A percentile compares a stretch with the other conserved stretches of the same genome.
phyloP scores from a whole-genome alignment of 2,329 filamentous ascomycete genomes.

The Xylaria sp. region DNA sequence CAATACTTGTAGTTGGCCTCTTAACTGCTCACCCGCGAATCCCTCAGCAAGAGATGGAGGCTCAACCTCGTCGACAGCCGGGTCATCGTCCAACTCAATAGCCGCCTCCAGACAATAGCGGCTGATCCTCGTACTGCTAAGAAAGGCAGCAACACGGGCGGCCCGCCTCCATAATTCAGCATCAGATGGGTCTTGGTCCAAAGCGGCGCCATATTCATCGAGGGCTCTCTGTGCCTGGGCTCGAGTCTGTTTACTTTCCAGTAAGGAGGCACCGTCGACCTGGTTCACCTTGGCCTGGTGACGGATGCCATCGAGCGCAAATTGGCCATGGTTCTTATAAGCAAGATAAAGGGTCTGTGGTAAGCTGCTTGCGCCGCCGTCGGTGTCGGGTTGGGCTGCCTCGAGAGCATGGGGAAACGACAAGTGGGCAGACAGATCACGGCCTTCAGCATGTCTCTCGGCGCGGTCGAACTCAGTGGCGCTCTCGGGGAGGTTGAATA shows the following conservation, averaged over 20 bases:
- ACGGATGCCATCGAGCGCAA: conserved; percentile 79
- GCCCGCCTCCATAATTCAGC: conserved; percentile 72
- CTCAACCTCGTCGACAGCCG: conserved; percentile 68
- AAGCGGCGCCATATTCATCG: conserved; percentile 65
- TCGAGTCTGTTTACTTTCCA: conserved; percentile 53
- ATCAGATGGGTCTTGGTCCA: conserved; percentile 74
- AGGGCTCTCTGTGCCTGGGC: conserved; percentile 59
- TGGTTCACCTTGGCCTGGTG: conserved; percentile 55
- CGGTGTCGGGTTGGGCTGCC: conserved; percentile 69
- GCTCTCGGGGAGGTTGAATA: conserved; percentile 91
- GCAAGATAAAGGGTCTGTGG: conserved; percentile 91
- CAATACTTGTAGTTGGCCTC: conserved; percentile 63
- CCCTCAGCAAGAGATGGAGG: conserved; percentile 71
- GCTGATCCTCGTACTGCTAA: conserved; percentile 66
- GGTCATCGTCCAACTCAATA: conserved; percentile 74
- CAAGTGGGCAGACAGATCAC: conserved; percentile 58
- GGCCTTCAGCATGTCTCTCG: conserved; percentile 63
- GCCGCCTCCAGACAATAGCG: conserved; percentile 73
- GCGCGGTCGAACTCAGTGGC: conserved; percentile 83
- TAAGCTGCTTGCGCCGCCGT: conserved; percentile 81
- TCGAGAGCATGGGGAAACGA: conserved; percentile 63
- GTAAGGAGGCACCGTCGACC: conserved; percentile 46
- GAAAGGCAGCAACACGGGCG: conserved; percentile 66
- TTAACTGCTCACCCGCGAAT: conserved; percentile 71
- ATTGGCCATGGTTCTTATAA: conserved; percentile 96